phyloP scores from a whole-genome alignment of 805 yeast genomes.

The Ogataea polymorpha region DNA sequence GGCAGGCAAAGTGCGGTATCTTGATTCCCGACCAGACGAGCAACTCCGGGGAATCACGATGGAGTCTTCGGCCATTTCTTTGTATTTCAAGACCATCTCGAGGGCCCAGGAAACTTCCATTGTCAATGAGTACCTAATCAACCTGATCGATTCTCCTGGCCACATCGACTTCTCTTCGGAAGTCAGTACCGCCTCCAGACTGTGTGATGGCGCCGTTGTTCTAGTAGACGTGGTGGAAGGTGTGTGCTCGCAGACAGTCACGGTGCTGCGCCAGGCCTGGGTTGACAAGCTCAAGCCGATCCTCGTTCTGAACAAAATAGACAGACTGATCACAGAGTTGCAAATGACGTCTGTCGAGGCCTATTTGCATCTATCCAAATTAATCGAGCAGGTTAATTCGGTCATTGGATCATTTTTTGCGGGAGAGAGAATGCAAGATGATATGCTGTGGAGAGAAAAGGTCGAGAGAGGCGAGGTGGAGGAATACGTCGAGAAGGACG shows the following conservation, averaged over 20 bases:
- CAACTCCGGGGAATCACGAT: slow-evolving; percentile 95
- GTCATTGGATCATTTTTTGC: slow-evolving; percentile 91
- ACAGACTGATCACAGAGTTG: slow-evolving; percentile 78
- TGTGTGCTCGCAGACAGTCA: slow-evolving; percentile 95
- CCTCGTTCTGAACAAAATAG: slow-evolving; percentile 87
- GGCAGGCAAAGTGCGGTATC: slow-evolving; percentile 92
- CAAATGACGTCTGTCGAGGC: slow-evolving; percentile 83
- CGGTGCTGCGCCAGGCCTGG: slow-evolving; percentile 95
- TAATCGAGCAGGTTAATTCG: slow-evolving; percentile 91
- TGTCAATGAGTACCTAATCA: slow-evolving; percentile 77
- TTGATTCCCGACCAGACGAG: slow-evolving; percentile 94
- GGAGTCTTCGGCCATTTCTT: slow-evolving; percentile 94
- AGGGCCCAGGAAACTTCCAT: slow-evolving; percentile 25
- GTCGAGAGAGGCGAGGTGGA: slow-evolving; percentile 44
- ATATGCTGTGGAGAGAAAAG: slow-evolving; percentile 68
- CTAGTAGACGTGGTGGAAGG: slow-evolving; percentile 97
- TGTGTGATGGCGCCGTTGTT: slow-evolving; percentile 96
- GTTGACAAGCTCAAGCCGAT: slow-evolving; percentile 85
- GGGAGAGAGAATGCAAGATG: slow-evolving; percentile 90
- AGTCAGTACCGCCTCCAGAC: slow-evolving; percentile 91
- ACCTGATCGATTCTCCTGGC: slow-evolving; percentile 98
- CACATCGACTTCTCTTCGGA: slow-evolving; percentile 96
- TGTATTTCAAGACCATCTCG: slow-evolving; percentile 74
- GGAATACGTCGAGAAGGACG: slow-evolving; percentile 71
- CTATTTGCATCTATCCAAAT: slow-evolving; percentile 68